Conservation (phyloP, 108 stramenopile species). For the Nannochloropsis gaditana region DNA sequence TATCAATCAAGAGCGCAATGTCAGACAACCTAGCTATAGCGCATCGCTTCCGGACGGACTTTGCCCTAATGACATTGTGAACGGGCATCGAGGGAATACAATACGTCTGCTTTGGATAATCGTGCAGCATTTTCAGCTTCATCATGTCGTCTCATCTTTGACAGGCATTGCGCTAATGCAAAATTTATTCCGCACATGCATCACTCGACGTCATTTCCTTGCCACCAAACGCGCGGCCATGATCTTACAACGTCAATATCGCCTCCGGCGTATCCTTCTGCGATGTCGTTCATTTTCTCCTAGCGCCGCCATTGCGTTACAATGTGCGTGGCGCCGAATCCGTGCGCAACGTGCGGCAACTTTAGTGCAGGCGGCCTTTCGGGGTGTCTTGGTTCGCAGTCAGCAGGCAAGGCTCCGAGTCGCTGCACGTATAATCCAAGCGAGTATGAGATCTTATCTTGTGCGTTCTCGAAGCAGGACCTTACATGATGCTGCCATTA, state of each 20-base stretch:
- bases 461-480: not conserved
- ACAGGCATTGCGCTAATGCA: not conserved
- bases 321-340: not conserved
- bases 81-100: not conserved
- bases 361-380: not conserved
- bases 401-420: not conserved
- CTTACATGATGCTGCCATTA: not conserved
- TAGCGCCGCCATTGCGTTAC: not conserved
- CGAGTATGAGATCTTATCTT: not conserved
- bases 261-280: not conserved
- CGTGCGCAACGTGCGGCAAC: not conserved
- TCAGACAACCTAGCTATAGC: not conserved
- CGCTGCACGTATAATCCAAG: not conserved
- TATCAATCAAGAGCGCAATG: not conserved
- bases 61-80: slow-evolving; percentile 3
- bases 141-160: not conserved
- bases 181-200: not conserved
- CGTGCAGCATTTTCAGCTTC: not conserved
- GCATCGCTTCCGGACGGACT: not conserved
- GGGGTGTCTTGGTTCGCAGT: not conserved
- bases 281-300: not conserved
- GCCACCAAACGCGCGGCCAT: not conserved
- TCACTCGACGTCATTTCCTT: not conserved
- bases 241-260: not conserved
- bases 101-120: not conserved